Percentiles rank a stretch among this genome's conserved stretches.
phyloP scores from a whole-genome alignment of 768 basidiomycete species.

The Exidia glandulosa region DNA sequence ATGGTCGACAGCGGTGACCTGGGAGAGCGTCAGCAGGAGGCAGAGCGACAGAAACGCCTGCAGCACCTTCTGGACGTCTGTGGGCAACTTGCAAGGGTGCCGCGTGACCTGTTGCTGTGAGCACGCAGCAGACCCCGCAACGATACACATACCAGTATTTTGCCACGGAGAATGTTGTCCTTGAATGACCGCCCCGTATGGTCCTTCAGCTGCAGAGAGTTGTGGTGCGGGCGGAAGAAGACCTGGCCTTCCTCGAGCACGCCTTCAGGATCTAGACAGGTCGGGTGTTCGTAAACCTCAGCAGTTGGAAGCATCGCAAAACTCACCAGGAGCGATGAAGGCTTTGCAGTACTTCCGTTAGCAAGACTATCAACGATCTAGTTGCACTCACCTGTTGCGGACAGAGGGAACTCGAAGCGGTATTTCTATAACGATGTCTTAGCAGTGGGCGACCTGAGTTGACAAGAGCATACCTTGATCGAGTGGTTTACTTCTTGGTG shows the following conservation, averaged over 20 bases:
- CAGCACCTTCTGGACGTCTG: constrained; percentile 57
- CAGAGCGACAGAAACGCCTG: background rate
- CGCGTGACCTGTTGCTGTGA: constrained; percentile 30
- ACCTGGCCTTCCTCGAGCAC: constrained; percentile 52
- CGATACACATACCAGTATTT: constrained; percentile 43
- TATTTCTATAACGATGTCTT: no score
- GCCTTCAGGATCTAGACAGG: constrained; percentile 45
- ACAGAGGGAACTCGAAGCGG: background rate
- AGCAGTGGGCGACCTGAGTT: no score
- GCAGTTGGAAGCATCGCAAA: background rate
- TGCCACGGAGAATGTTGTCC: constrained; percentile 36
- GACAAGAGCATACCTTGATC: no score
- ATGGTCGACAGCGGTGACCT: constrained; percentile 51
- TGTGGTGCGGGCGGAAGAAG: constrained; percentile 32
- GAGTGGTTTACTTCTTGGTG: no score
- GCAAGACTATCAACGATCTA: no score
- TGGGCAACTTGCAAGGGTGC: constrained; percentile 61
- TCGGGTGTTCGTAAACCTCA: background rate
- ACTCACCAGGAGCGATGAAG: constrained; percentile 56
- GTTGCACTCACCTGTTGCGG: background rate
- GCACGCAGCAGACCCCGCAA: background rate
- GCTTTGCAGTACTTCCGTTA: constrained; percentile 37
- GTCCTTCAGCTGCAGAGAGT: constrained; percentile 20
- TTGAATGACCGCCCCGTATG: constrained; percentile 20
- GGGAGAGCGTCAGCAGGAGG: background rate